phyloP scores from a whole-genome alignment of 2,329 filamentous ascomycete genomes.

The Hymenoscyphus occultus region DNA sequence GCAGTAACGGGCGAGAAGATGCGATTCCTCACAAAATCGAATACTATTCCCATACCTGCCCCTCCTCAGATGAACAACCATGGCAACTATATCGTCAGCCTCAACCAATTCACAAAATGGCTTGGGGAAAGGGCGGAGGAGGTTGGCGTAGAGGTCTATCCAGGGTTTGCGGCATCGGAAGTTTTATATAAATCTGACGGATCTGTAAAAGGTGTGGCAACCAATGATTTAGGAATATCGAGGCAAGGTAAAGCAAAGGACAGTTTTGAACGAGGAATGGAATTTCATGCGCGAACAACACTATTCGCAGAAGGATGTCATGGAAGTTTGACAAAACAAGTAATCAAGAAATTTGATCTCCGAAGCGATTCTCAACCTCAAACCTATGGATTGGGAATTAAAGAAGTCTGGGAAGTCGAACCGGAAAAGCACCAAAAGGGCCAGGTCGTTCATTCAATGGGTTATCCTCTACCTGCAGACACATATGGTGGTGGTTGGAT shows the following conservation, averaged over 20 bases:
- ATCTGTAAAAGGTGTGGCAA: conserved; percentile 89
- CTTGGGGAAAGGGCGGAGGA: conserved; percentile 95
- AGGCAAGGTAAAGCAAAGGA: conserved; percentile 83
- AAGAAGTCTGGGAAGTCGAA: conserved; percentile 96
- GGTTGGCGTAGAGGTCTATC: conserved; percentile 90
- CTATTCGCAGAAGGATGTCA: conserved; percentile 95
- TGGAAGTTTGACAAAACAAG: conserved; percentile 90
- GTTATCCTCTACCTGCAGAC: conserved; percentile 82
- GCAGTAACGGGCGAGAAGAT: conserved; percentile 82
- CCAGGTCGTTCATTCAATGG: conserved; percentile 83
- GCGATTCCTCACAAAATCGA: conserved; percentile 85
- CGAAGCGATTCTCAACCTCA: conserved; percentile 86
- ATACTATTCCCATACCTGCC: conserved; percentile 74
- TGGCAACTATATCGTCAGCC: conserved; percentile 94
- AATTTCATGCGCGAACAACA: conserved; percentile 90
- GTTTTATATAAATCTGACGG: conserved; percentile 84
- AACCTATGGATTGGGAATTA: conserved; percentile 91
- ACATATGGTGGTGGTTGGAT: conserved; percentile 98
- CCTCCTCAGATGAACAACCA: conserved; percentile 98
- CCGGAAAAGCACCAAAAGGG: conserved; percentile 90
- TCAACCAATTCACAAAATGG: conserved; percentile 96
- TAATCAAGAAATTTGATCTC: conserved; percentile 90
- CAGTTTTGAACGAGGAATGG: conserved; percentile 94
- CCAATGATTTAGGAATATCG: conserved; percentile 86
- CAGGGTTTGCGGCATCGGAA: conserved; percentile 92